These are phyloP conservation scores for Ophioceras dolichostomum DNA, from an alignment of 2,329 filamentous ascomycete genomes.

Conservation along the genomic window DNA sequence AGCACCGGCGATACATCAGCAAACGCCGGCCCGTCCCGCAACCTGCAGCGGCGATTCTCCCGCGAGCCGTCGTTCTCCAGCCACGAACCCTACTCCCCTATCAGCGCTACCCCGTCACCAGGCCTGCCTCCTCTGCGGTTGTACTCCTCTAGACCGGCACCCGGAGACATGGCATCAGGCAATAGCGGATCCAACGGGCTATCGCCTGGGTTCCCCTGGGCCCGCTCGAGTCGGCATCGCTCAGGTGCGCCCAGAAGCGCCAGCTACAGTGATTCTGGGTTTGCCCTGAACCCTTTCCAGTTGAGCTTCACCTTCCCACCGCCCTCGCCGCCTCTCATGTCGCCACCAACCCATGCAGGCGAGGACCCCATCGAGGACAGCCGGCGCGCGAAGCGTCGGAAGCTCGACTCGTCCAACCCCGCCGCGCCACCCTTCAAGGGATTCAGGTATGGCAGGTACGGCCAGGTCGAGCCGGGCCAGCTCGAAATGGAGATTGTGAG, in stretches of 20 bases:
- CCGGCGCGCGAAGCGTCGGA: conserved; percentile 54
- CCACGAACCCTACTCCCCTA: conserved; percentile 11
- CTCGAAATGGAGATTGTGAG: conserved; percentile 79
- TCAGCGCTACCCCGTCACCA: conserved; percentile 12
- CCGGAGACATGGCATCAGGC: conserved; percentile 13
- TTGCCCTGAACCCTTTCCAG: too few relatives aligned
- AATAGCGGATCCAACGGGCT: conserved; percentile 7
- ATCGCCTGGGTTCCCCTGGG: too few relatives aligned
- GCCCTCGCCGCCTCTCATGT: conserved; percentile 18
- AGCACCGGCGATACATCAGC: too few relatives aligned
- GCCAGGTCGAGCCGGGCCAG: conserved; percentile 72
- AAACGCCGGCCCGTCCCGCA: conserved; percentile 18
- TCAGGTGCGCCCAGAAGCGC: too few relatives aligned
- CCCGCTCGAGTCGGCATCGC: too few relatives aligned
- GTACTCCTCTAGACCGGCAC: conserved; percentile 8
- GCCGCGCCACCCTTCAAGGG: conserved; percentile 37
- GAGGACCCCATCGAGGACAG: conserved; percentile 30
- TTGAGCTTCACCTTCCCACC: conserved; percentile 16
- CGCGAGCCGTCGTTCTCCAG: conserved; percentile 17
- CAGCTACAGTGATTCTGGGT: too few relatives aligned
- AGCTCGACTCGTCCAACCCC: conserved; percentile 49
- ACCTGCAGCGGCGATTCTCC: conserved; percentile 22
- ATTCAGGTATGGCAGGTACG: conserved; percentile 75
- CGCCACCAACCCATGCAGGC: conserved; percentile 12
- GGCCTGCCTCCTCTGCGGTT: conserved; percentile 23